Evolutionary conservation across 2,329 filamentous ascomycete genomes (phyloP), one percentile per base, ranked within the genome.

Genomic region (Pezicula neosporulosa): DNA sequence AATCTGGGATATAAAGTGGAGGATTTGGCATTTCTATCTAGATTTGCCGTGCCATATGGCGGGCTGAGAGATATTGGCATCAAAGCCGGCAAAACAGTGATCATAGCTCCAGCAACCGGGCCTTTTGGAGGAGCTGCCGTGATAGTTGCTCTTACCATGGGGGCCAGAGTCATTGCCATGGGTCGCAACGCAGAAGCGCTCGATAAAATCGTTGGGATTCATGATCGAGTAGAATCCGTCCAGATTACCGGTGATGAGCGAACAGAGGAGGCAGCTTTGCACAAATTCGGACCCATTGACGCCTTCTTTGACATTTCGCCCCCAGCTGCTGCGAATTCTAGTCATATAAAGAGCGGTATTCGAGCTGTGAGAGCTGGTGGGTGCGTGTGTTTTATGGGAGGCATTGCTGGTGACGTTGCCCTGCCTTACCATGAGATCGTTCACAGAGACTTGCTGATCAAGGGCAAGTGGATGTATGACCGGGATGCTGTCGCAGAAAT

Each of bases 121-220:
- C 53, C 53, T 0, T 80, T 73, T 56, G 72, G 75, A 2, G 67
- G 73, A 10, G 71, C 69, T 2, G 75, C 67, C 0, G 73, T 77
- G 30, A 21, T 33, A 33, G 30, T 33, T 33, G 76, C 76, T 0
- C 51, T 75, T 3, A 70, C 75, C 0, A 73, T 78, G 71, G 77
- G 76, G 0, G 74, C 74, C 4, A 68, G 64, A 24, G 76, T 79
- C 2, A 62, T 82, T 47, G 77, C 77, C 3, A 69, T 76, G 65
- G 75, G 77, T 1, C 65, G 77, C 10, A 75, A 75, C 55, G 54
- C 64, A 50, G 57, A 62, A 35, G 54, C 55, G 36, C 28, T 30
- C 10, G 9, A 30, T 30, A 12, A 30, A 30, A 12, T 30, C 10
- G 66, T 68, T 33, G 53, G 57, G 3, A 49, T 45, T 1, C 55